Percentiles rank a stretch among this genome's conserved stretches.
These are phyloP conservation scores for Eucalyptus sp. DNA, from an alignment of 345 rosid species.

Conservation along the genomic window DNA sequence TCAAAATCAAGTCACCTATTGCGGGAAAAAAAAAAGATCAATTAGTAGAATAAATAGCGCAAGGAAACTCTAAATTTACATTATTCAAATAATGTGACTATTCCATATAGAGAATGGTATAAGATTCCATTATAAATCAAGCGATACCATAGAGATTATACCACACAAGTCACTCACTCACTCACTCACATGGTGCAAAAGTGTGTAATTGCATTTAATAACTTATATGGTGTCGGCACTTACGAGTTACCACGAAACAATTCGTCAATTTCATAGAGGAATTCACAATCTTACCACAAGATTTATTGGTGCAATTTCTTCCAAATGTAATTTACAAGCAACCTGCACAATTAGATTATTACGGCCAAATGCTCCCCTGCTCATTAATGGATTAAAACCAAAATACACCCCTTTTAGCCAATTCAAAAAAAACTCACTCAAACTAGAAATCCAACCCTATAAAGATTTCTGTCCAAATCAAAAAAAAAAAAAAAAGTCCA, in stretches of 20 bases:
- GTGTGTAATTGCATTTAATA: not conserved
- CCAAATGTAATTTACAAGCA: not conserved
- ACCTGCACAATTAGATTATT: not conserved
- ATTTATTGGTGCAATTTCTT: not conserved
- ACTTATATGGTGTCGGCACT: not conserved
- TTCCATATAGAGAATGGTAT: no score
- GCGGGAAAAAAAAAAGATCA: no score
- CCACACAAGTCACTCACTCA: no score
- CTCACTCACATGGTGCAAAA: not conserved
- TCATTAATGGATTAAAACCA: not conserved
- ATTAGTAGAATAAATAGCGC: no score
- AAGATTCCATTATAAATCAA: no score
- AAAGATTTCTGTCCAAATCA: no score
- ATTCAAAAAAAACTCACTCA: not conserved
- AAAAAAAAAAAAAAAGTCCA: no score
- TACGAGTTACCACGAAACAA: not conserved
- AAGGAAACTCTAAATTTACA: not conserved
- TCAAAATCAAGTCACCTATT: no score
- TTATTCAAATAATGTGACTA: no score
- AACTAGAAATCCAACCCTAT: not conserved
- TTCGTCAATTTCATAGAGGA: not conserved
- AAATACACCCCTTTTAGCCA: not conserved
- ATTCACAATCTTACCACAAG: not conserved
- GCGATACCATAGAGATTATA: no score
- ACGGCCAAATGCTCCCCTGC: not conserved